Base-by-base conservation (phyloP, 169 alveolate species). In the Eimeria praecox region DNA sequence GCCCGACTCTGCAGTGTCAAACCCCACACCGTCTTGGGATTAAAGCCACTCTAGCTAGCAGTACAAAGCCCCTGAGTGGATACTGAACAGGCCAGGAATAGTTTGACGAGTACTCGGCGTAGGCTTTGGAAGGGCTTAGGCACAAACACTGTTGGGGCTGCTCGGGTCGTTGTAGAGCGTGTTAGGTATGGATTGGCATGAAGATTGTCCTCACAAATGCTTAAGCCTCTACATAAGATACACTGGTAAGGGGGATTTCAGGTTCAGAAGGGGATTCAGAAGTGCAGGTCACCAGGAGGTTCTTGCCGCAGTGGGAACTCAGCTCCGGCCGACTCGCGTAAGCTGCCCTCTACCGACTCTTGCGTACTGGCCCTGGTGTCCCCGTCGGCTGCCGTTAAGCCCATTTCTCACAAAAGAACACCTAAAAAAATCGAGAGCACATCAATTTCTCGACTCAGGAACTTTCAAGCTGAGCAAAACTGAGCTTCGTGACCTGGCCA, bases 141-240 rank as follows among this genome's bases (percentile, higher is more conserved):
- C 49, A 33, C n/a, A 69, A 35, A 69, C 46, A 3, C 46, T 35
- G 49, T 69, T 69, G 80, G 80, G 80, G 80, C 80, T 69, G 49
- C 49, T 69, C 80, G 80, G 80, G 80, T 69, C n/a, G 80, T 69
- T 33, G 80, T 35, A 69, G 49, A 33, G 12, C 8, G 80, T 0
- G 49, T 35, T 30, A 16, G 35, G 80, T 35, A 8, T 35, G 80
- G 80, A 69, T 1, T 16, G n/a, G 80, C 49, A 69, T 6, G 49
- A 69, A 1, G n/a, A 69, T 33, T 69, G 80, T 33, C 46, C 49
- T 10, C 49, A 14, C 3, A 1, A 69, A n/a, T 69, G 49, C 49
- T 12, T 69, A 33, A 69, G n/a, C 80, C 6, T 4, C 49, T 18
- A 69, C 16, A 69, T 24, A 12, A 69, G 24, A 69, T 35, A 35